phyloP scores from a whole-genome alignment of 2,329 filamentous ascomycete species.

The Neobulgaria alba region DNA sequence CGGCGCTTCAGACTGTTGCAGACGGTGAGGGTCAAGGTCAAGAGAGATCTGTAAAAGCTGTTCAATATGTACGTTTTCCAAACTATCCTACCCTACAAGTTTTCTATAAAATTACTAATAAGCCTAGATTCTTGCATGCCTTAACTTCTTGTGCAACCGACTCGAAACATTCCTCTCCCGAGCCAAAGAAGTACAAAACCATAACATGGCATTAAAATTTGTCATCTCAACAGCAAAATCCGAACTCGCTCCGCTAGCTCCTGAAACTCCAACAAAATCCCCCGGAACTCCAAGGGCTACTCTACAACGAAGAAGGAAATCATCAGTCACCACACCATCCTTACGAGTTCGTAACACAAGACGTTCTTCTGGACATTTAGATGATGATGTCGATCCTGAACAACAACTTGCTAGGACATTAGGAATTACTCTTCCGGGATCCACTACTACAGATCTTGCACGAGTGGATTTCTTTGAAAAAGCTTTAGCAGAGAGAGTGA shows the following conservation, averaged over 20 bases:
- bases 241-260: conserved; percentile 30
- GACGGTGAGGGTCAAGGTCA: conserved; percentile 36
- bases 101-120: conserved; percentile 1
- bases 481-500: conserved; percentile 31
- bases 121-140: conserved; percentile 42
- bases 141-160: conserved; percentile 43
- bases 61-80: conserved; percentile 49
- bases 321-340: conserved; percentile 13
- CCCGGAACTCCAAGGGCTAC: conserved; percentile 14
- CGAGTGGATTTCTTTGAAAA: conserved; percentile 23
- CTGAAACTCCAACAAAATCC: conserved; percentile 2
- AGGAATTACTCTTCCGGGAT: conserved; percentile 35
- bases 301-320: conserved; percentile 13
- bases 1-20: conserved; percentile 42
- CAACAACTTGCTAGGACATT: conserved; percentile 39
- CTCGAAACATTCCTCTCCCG: conserved; percentile 35
- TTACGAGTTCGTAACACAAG: conserved; percentile 24
- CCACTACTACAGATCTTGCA: conserved; percentile 21
- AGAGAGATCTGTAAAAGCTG: conserved; percentile 37
- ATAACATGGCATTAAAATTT: conserved; percentile 33
- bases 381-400: conserved; percentile 27
- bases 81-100: conserved; percentile 15
- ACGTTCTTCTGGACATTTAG: conserved; percentile 32
- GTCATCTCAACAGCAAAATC: conserved; percentile 36
- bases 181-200: conserved; percentile 38